Conservation (phyloP, 768 basidiomycete species). For the Rhodotorula taiwanensis region DNA sequence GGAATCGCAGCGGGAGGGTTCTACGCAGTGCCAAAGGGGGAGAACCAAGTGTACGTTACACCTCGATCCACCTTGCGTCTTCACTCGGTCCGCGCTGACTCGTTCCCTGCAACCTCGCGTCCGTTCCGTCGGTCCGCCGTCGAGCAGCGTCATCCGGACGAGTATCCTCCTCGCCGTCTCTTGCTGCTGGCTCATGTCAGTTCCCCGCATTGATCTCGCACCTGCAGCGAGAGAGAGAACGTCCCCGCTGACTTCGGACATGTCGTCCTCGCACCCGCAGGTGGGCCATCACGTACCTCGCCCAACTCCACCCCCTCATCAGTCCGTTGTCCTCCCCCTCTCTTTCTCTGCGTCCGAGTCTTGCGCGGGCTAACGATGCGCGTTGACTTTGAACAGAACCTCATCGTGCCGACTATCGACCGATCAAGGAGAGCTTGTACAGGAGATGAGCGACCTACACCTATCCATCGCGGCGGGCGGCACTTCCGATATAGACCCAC, state of each 20-base stretch:
- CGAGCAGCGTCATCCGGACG: slow-evolving; percentile 69
- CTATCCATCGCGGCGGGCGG: no score
- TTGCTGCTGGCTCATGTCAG: slow-evolving; percentile 74
- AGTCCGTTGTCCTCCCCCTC: slow-evolving; percentile 50
- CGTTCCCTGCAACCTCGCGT: neutral
- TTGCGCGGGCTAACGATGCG: no score
- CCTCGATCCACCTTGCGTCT: neutral
- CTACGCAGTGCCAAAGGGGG: slow-evolving; percentile 72
- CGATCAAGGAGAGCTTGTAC: neutral
- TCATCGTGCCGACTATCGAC: slow-evolving; percentile 15
- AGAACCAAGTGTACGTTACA: slow-evolving; percentile 72
- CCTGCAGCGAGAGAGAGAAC: no score
- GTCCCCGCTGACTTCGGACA: no score
- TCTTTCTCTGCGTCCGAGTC: neutral
- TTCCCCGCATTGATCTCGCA: neutral
- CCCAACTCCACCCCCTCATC: slow-evolving; percentile 84
- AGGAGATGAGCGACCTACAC: neutral
- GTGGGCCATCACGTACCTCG: slow-evolving; percentile 95
- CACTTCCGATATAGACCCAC: no score
- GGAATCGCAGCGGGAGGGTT: slow-evolving; percentile 57
- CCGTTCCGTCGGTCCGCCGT: neutral
- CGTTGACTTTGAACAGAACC: slow-evolving; percentile 4
- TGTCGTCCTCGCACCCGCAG: no score
- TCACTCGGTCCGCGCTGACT: neutral
- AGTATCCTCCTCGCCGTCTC: slow-evolving; percentile 67